Percentiles rank a stretch among this genome's conserved stretches.
These are phyloP conservation scores for Pontederia crassipes DNA, from an alignment of 176 grass and related monocot genomes.

Conservation along the genomic window DNA sequence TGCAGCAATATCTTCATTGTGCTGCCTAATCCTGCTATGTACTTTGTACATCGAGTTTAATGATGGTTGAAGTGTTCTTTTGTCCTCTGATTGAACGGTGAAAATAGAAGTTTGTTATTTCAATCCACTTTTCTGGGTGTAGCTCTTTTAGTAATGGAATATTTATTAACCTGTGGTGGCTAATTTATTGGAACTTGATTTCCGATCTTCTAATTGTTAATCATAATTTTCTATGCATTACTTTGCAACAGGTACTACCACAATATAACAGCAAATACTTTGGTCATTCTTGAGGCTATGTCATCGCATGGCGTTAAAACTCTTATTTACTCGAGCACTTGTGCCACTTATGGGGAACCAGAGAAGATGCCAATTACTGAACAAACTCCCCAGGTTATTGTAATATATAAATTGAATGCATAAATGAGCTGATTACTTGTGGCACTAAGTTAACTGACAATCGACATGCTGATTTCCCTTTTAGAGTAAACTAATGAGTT, in stretches of 20 bases:
- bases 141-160: no score
- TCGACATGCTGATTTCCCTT: not conserved
- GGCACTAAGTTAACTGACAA: not conserved
- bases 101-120: no score
- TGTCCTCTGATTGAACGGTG: no score
- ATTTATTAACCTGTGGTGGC: no score
- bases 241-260: slow-evolving; percentile 11
- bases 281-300: slow-evolving; percentile 11
- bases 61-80: no score
- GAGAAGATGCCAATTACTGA: slow-evolving; percentile 16
- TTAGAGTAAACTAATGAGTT: not conserved
- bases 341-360: slow-evolving; percentile 18
- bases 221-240: not conserved
- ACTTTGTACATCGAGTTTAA: no score
- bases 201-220: not conserved
- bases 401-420: not conserved
- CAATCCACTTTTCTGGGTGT: no score
- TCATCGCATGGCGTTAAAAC: slow-evolving; percentile 7
- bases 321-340: slow-evolving; percentile 13
- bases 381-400: slow-evolving; percentile 6
- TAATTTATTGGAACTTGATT: not conserved
- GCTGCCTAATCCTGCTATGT: no score
- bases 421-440: not conserved
- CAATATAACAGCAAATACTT: slow-evolving; percentile 14
- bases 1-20: no score